phyloP scores from a whole-genome alignment of 176 grass and related monocot species.

The Luzula sylvatica region DNA sequence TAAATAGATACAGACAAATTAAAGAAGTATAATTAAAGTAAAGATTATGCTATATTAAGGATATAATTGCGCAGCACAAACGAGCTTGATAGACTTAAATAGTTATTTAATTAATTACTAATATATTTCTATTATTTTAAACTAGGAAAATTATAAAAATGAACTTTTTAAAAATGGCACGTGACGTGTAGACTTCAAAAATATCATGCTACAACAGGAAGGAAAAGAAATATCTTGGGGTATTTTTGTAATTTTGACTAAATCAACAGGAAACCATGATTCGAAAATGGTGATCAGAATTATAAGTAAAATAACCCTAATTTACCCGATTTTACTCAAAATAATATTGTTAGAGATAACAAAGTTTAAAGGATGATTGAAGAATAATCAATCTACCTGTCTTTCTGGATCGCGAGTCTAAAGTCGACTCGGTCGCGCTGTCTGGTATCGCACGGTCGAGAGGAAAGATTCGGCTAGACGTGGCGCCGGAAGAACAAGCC shows the following conservation, averaged over 20 bases:
- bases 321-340: too few species aligned
- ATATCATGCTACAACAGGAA: neutral
- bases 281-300: neutral
- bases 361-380: too few species aligned
- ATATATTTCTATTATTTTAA: too few species aligned
- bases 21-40: neutral
- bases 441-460: constrained; percentile 65
- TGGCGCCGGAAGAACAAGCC: constrained; percentile 6
- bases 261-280: neutral
- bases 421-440: constrained; percentile 83
- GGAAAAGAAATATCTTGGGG: constrained; percentile 11
- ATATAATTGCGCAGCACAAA: too few species aligned
- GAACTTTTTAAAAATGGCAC: too few species aligned
- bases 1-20: neutral
- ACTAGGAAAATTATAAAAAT: too few species aligned
- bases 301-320: neutral
- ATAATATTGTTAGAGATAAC: too few species aligned
- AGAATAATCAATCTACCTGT: constrained; percentile 5
- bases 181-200: neutral
- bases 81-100: too few species aligned
- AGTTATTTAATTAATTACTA: too few species aligned
- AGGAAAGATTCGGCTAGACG: neutral
- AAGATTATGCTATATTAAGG: too few species aligned
- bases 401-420: constrained; percentile 9
- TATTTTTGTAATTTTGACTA: constrained; percentile 16